A percentile compares a stretch with the other conserved stretches of the same genome.
These are phyloP conservation scores for Dictyostelium capitatum DNA, from an alignment of 78 protist genomes.

Conservation along the genomic window DNA sequence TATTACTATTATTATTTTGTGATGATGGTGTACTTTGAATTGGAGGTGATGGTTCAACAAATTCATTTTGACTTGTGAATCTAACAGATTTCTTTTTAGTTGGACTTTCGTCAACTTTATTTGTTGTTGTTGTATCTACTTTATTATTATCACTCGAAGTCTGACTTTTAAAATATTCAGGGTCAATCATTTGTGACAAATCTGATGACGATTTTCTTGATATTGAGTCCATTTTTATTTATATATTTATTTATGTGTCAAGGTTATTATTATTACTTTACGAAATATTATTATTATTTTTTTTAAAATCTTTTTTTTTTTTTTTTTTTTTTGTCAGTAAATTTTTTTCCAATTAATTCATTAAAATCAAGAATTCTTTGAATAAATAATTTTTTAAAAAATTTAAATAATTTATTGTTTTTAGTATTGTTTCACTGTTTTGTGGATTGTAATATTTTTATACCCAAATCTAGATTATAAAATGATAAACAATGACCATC, in stretches of 20 bases:
- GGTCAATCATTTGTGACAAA: conserved; percentile 23
- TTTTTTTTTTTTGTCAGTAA: too few relatives aligned
- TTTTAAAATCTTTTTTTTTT: not conserved
- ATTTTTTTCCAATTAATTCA: too few relatives aligned
- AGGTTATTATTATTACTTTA: too few relatives aligned
- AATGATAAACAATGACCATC: too few relatives aligned
- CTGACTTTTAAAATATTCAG: conserved; percentile 29
- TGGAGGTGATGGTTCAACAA: conserved; percentile 33
- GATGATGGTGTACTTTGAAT: not conserved
- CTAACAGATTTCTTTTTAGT: not conserved
- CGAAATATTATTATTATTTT: not conserved
- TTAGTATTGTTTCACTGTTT: too few relatives aligned
- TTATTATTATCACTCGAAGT: not conserved
- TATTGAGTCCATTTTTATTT: not conserved
- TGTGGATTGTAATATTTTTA: too few relatives aligned
- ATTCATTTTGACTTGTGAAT: conserved; percentile 5
- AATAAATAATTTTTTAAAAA: too few relatives aligned
- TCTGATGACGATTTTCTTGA: not conserved
- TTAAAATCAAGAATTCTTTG: too few relatives aligned
- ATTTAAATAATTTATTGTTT: too few relatives aligned
- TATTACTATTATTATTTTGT: not conserved
- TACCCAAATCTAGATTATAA: too few relatives aligned
- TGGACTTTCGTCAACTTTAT: not conserved
- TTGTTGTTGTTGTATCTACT: not conserved
- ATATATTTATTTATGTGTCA: not conserved